A percentile compares a stretch with the other conserved stretches of the same genome.
Evolutionary conservation across 768 basidiomycete species (phyloP).

Genomic region (Rhizopogon rudus): DNA sequence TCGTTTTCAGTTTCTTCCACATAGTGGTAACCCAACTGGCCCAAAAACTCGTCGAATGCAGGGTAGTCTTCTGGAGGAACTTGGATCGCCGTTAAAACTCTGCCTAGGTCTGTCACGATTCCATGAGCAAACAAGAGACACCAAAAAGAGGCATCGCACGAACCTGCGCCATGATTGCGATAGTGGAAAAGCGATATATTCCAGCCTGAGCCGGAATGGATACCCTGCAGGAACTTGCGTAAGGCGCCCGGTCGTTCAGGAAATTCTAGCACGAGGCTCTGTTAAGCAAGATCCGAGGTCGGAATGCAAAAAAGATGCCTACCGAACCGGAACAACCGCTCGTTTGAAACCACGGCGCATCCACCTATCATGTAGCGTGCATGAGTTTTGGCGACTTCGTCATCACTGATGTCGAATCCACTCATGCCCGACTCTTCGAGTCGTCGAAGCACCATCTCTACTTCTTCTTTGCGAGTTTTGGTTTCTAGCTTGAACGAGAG

Average conservation of each 20-base stretch:
- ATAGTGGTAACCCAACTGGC: constrained; percentile 77
- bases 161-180: constrained; percentile 94
- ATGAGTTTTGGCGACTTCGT: constrained; percentile 95
- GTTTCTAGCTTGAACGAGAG: constrained; percentile 82
- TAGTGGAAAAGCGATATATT: constrained; percentile 98
- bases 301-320: constrained; percentile 23
- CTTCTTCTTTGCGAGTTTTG: constrained; percentile 50
- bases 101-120: constrained; percentile 71
- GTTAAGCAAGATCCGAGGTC: neutral
- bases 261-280: constrained; percentile 58
- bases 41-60: constrained; percentile 71
- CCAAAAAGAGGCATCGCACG: constrained; percentile 21
- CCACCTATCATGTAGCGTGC: constrained; percentile 95
- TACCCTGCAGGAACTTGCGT: constrained; percentile 79
- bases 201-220: constrained; percentile 70
- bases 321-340: constrained; percentile 94
- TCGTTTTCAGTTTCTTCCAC: constrained; percentile 92
- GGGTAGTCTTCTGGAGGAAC: constrained; percentile 66
- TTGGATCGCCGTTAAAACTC: constrained; percentile 90
- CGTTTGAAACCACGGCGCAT: constrained; percentile 66
- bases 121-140: neutral
- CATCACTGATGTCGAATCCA: constrained; percentile 86
- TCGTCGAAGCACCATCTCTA: constrained; percentile 53
- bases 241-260: constrained; percentile 93
- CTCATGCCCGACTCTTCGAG: constrained; percentile 72